Conservation (phyloP, 1,139 yeast species). For the Yamadazyma songkhlaensis region DNA sequence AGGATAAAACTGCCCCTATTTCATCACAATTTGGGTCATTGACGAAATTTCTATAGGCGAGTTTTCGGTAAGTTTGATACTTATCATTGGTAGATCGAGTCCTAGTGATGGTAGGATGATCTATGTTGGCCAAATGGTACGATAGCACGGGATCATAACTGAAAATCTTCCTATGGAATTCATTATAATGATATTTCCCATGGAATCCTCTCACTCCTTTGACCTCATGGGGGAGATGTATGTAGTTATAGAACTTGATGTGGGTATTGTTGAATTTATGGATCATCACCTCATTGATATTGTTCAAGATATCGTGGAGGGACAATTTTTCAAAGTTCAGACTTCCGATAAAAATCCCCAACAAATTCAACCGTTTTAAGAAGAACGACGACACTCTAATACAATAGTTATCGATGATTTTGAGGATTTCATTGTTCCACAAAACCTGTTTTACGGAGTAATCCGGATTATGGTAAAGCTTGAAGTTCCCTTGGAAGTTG, state of each 20-base stretch:
- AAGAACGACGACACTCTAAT: conserved; percentile 21
- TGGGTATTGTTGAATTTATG: conserved; percentile 15
- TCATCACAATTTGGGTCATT: not conserved
- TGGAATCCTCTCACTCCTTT: conserved; percentile 1
- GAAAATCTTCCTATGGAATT: conserved; percentile 11
- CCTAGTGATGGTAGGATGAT: too few relatives aligned
- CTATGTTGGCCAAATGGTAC: too few relatives aligned
- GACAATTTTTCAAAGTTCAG: conserved; percentile 12
- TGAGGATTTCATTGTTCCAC: conserved; percentile 4
- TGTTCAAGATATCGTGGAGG: conserved; percentile 6
- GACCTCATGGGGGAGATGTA: conserved; percentile 19
- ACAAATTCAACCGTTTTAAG: conserved; percentile 19
- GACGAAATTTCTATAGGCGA: too few relatives aligned
- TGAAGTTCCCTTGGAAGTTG: conserved; percentile 22
- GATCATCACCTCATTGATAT: conserved; percentile 23
- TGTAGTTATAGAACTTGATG: conserved; percentile 17
- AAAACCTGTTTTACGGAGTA: conserved; percentile 3
- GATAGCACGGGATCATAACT: not conserved
- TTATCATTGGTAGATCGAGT: too few relatives aligned
- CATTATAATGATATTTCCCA: conserved; percentile 10
- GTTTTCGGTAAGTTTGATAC: too few relatives aligned
- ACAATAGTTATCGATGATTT: conserved; percentile 17
- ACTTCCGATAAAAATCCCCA: conserved; percentile 19
- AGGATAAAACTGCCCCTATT: not conserved
- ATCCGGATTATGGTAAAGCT: conserved; percentile 15